Evolutionary conservation across 257 asterid genomes (phyloP).

Genomic region (Petunia axillaris): DNA sequence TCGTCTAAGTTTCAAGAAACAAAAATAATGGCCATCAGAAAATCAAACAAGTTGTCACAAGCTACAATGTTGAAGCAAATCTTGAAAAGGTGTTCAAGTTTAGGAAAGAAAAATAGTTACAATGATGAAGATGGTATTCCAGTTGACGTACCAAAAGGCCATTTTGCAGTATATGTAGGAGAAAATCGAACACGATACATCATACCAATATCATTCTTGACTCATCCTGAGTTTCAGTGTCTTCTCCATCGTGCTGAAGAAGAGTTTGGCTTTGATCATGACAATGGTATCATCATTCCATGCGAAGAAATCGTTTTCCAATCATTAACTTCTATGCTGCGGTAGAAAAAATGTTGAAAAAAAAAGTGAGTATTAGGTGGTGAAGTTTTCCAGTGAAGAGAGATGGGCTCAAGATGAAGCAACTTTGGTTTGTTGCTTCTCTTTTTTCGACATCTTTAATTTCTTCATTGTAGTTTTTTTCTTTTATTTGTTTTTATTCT

Average conservation of each 20-base stretch:
- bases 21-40: constrained; percentile 44
- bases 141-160: constrained; percentile 53
- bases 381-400: constrained; percentile 15
- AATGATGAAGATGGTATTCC: constrained; percentile 45
- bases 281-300: constrained; percentile 55
- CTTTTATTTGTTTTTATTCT: not conserved
- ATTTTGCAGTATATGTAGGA: constrained; percentile 54
- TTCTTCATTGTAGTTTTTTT: constrained; percentile 3
- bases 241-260: constrained; percentile 55
- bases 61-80: constrained; percentile 48
- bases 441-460: constrained; percentile 31
- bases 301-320: constrained; percentile 54
- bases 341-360: constrained; percentile 19
- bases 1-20: not conserved
- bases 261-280: constrained; percentile 56
- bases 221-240: constrained; percentile 49
- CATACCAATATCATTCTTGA: constrained; percentile 48
- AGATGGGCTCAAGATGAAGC: constrained; percentile 40
- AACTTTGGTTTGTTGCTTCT: constrained; percentile 1
- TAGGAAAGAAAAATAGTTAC: constrained; percentile 46
- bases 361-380: not conserved
- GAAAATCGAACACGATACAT: constrained; percentile 49
- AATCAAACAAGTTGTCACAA: constrained; percentile 46
- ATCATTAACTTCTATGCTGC: constrained; percentile 52
- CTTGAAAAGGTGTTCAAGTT: constrained; percentile 51